Conservation (phyloP, 176 grass and related monocot genomes). For the Oryza meridionalis region DNA sequence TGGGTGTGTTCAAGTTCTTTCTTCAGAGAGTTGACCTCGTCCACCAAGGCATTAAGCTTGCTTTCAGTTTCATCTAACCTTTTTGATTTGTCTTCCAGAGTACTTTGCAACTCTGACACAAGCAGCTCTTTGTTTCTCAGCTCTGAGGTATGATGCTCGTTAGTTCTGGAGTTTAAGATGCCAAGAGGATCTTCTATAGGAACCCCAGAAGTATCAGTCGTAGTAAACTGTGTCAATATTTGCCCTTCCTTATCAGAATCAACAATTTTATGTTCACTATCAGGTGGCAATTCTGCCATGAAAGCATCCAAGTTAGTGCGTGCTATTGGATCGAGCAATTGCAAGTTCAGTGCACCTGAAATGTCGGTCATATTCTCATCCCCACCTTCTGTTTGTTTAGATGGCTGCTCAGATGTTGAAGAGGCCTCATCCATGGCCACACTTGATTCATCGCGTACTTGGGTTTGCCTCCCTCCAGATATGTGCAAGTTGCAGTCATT, state of each 20-base stretch:
- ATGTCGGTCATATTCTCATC: slow-evolving; percentile 98
- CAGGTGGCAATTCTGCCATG: slow-evolving; percentile 62
- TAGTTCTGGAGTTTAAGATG: slow-evolving; percentile 47
- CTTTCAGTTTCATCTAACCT: slow-evolving; percentile 68
- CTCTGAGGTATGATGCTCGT: slow-evolving; percentile 49
- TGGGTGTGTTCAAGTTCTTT: slow-evolving; percentile 69
- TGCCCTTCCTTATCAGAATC: slow-evolving; percentile 56
- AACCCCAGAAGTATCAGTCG: slow-evolving; percentile 46
- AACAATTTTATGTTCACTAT: slow-evolving; percentile 58
- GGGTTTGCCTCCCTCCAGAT: slow-evolving; percentile 56
- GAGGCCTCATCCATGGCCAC: slow-evolving; percentile 88
- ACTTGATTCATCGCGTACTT: slow-evolving; percentile 55
- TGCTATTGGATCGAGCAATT: slow-evolving; percentile 46
- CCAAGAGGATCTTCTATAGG: slow-evolving; percentile 54
- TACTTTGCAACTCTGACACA: slow-evolving; percentile 65
- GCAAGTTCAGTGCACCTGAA: slow-evolving; percentile 72
- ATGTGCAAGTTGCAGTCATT: slow-evolving; percentile 59
- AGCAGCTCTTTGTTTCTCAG: slow-evolving; percentile 54
- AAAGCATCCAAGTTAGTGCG: slow-evolving; percentile 68
- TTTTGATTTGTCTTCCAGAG: slow-evolving; percentile 72
- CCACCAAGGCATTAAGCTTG: slow-evolving; percentile 57
- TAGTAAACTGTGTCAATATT: slow-evolving; percentile 44
- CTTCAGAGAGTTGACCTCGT: slow-evolving; percentile 67
- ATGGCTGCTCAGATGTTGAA: slow-evolving; percentile 73
- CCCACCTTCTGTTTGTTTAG: slow-evolving; percentile 78